phyloP scores from a whole-genome alignment of 1,284 basidiomycete genomes.

The Fomitiporia mediterranea region DNA sequence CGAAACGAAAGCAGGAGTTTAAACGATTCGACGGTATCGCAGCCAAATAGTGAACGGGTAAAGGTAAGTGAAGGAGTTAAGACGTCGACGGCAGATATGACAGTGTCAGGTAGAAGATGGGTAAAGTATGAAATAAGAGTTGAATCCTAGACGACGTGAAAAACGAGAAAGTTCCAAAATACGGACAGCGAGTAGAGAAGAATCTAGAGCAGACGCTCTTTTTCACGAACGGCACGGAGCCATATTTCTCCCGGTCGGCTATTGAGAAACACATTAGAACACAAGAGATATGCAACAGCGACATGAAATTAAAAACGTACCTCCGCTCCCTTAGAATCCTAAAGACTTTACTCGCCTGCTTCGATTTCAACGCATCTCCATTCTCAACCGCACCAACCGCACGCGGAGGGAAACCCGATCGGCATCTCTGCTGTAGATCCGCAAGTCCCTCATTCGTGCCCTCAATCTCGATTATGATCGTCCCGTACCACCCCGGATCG shows the following conservation, averaged over 20 bases:
- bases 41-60: neutral
- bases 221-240: slow-evolving; percentile 61
- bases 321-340: slow-evolving; percentile 71
- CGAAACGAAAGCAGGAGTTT: neutral
- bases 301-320: slow-evolving; percentile 36
- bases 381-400: slow-evolving; percentile 31
- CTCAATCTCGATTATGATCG: slow-evolving; percentile 73
- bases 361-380: slow-evolving; percentile 27
- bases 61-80: neutral
- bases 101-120: neutral
- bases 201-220: slow-evolving; percentile 46
- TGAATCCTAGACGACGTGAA: neutral
- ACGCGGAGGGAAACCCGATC: slow-evolving; percentile 58
- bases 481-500: slow-evolving; percentile 75
- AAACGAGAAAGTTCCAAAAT: neutral
- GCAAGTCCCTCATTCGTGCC: slow-evolving; percentile 77
- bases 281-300: slow-evolving; percentile 25
- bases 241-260: slow-evolving; percentile 81
- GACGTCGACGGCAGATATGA: neutral
- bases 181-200: neutral
- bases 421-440: slow-evolving; percentile 72
- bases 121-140: neutral
- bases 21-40: neutral
- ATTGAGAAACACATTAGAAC: slow-evolving; percentile 6
- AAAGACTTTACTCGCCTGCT: slow-evolving; percentile 50